Conservation (phyloP, 306 rosid genomes). For the Dicorynia guianensis region DNA sequence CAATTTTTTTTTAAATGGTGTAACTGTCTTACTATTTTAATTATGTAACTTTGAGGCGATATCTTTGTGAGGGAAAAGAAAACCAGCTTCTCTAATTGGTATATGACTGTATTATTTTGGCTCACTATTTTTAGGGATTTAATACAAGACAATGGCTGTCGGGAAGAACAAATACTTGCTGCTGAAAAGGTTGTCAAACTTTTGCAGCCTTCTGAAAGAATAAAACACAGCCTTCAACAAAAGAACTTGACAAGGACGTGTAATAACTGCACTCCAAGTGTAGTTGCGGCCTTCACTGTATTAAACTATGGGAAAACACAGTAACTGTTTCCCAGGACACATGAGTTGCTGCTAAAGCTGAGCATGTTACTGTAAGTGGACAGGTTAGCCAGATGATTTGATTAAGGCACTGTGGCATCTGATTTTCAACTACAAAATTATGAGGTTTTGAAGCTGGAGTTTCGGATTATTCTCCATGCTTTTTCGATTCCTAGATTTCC, state of each 20-base stretch:
- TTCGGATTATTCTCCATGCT: too few species aligned
- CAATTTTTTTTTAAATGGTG: too few species aligned
- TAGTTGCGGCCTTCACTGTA: conserved; percentile 73
- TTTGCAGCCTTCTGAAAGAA: conserved; percentile 58
- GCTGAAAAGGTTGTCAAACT: conserved; percentile 69
- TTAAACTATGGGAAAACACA: conserved; percentile 52
- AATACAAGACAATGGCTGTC: conserved; percentile 50
- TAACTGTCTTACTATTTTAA: too few species aligned
- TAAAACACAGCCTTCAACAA: conserved; percentile 24
- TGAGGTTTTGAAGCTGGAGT: background rate
- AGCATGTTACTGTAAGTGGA: background rate
- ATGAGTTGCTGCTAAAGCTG: too few species aligned
- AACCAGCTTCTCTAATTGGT: background rate
- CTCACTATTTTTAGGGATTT: conserved; percentile 57
- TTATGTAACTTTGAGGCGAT: background rate
- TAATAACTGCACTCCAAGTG: conserved; percentile 61
- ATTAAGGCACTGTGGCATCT: background rate
- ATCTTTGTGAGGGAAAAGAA: background rate
- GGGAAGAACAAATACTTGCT: conserved; percentile 68
- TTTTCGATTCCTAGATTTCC: background rate
- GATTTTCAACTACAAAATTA: background rate
- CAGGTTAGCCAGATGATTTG: background rate
- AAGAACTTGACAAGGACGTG: conserved; percentile 35
- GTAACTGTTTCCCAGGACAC: conserved; percentile 21
- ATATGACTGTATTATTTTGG: conserved; percentile 16